These are phyloP conservation scores for Nemophila menziesii DNA, from an alignment of 257 asterid species.

Conservation along the genomic window DNA sequence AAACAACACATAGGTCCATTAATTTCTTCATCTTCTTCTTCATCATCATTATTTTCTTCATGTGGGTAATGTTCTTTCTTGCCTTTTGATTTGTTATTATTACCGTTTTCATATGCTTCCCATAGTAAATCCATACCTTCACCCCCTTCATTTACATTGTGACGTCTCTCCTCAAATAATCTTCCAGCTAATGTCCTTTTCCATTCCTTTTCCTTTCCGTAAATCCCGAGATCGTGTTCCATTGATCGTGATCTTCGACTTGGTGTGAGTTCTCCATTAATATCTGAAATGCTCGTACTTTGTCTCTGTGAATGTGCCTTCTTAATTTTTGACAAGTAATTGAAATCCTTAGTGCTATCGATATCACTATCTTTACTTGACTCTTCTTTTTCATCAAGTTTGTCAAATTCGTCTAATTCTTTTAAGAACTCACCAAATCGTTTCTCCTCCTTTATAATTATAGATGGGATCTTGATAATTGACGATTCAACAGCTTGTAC, in stretches of 20 bases:
- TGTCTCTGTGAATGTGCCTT: background rate
- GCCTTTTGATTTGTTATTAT: constrained; percentile 6
- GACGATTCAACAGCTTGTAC: constrained; percentile 5
- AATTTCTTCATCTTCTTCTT: constrained; percentile 18
- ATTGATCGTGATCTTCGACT: constrained; percentile 14
- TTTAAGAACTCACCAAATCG: constrained; percentile 19
- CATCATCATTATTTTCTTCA: constrained; percentile 11
- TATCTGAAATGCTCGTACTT: background rate
- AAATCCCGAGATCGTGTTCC: constrained; percentile 19
- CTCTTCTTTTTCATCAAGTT: constrained; percentile 11
- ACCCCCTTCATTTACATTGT: constrained; percentile 29
- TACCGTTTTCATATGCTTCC: constrained; percentile 61
- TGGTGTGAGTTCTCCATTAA: constrained; percentile 6
- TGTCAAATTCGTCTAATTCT: constrained; percentile 10
- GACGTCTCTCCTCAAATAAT: constrained; percentile 64
- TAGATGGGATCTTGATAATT: background rate
- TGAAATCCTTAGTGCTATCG: no score
- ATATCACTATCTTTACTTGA: constrained; percentile 1
- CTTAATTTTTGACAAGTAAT: no score
- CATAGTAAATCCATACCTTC: constrained; percentile 88
- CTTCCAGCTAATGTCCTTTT: constrained; percentile 73
- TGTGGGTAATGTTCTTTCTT: background rate
- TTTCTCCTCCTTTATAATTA: constrained; percentile 17
- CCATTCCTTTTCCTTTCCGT: constrained; percentile 76
- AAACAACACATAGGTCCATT: constrained; percentile 49